Evolutionary conservation across 805 yeast genomes (phyloP), one percentile per base, ranked within the genome.

Genomic region (Kodamaea leandrae): DNA sequence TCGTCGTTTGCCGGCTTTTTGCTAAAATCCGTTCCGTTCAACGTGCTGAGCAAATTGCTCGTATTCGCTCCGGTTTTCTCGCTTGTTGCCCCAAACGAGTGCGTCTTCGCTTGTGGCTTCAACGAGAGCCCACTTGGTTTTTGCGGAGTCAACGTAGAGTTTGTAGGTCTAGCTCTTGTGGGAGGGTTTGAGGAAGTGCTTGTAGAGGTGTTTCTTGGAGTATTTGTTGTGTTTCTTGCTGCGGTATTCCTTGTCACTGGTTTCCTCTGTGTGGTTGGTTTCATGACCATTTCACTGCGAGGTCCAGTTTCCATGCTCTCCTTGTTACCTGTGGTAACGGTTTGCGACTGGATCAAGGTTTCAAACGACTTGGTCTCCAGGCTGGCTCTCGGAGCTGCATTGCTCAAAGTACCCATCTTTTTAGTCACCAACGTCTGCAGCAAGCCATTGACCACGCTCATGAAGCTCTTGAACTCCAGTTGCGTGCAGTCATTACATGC

Each of bases 401-500:
- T 36, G 16, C 43, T 27, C 19, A 48, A 37, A n/a, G 42, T 36
- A 8, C 37, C 19, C 39, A 48, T 17, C 35, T 48, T 48, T 27
- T 42, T 44, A n/a, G 39, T 45, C 10, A 44, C 43, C 35, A 48
- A 40, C 4, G 21, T 26, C 20, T 41, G 28, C 28, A 49, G 51
- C 25, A 64, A 57, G 10, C 50, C 45, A 27, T 53, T 47, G 13
- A 60, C 50, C 18, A 40, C 37, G 1, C 32, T 29, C 52, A 65
- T 55, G 36, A 64, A 64, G 4, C 40, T 41, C 32, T 55, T 48
- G 43, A 69, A 68, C 42, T 68, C 73, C 3, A 27, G 16, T 36
- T 55, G 57, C 20, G 57, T 57, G 44, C 72, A 67, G 28, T 66
- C 71, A 36, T 53, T 57, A 42, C 73, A 68, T 2, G 68, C 66